Evolutionary conservation across 2,329 filamentous ascomycete genomes (phyloP).

Genomic region (Ophiosphaerella narmari): DNA sequence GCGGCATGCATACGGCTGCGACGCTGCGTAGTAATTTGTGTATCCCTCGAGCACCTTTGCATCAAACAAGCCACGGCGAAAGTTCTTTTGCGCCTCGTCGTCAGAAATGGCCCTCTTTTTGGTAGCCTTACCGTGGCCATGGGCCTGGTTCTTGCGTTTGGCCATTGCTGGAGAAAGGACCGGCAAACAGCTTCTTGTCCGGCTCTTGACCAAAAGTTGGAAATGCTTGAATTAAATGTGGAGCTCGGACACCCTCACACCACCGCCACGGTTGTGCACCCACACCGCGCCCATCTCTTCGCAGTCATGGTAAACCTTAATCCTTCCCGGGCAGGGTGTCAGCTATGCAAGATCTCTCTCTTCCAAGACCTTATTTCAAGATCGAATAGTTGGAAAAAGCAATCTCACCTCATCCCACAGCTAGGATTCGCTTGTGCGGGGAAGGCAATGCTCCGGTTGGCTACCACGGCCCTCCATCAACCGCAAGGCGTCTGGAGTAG

Average conservation of each 20-base stretch:
- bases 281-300: too few relatives aligned
- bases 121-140: conserved; percentile 46
- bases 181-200: too few relatives aligned
- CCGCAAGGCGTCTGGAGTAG: neutral
- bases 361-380: too few relatives aligned
- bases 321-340: too few relatives aligned
- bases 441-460: conserved; percentile 21
- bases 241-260: neutral
- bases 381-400: neutral
- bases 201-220: too few relatives aligned
- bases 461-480: conserved; percentile 4
- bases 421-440: conserved; percentile 12
- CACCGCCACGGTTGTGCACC: neutral
- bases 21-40: conserved; percentile 43
- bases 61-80: conserved; percentile 47
- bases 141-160: conserved; percentile 52
- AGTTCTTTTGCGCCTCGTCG: conserved; percentile 47
- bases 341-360: too few relatives aligned
- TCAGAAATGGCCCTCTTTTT: conserved; percentile 51
- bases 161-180: conserved; percentile 6
- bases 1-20: conserved; percentile 42
- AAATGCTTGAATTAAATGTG: neutral
- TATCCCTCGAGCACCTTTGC: conserved; percentile 40
- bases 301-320: neutral
- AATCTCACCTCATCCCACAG: neutral